Conservation (phyloP, 192 early-diverging fungal species). For the Chytriomyces sp. region DNA sequence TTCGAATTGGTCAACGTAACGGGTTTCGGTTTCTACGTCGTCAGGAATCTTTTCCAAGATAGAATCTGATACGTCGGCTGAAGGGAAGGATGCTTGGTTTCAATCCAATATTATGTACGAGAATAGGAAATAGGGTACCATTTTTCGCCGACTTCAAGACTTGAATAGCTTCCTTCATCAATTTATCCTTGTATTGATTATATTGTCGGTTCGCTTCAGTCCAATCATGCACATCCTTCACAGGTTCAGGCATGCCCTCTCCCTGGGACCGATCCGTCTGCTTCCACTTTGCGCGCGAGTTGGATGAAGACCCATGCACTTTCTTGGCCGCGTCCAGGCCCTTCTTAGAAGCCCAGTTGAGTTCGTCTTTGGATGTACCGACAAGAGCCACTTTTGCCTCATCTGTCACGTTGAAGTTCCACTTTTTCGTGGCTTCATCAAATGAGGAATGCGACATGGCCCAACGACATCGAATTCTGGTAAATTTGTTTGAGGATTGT, state of each 20-base stretch:
- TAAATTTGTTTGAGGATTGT: too few relatives aligned
- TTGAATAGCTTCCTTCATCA: background rate
- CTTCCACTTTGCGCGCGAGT: conserved; percentile 16
- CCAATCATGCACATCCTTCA: conserved; percentile 21
- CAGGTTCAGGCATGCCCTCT: conserved; percentile 10
- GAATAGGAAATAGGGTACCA: background rate
- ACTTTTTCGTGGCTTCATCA: conserved; percentile 51
- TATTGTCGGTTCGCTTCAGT: conserved; percentile 17
- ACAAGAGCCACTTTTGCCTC: conserved; percentile 40
- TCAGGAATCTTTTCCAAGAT: too few relatives aligned
- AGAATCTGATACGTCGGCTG: too few relatives aligned
- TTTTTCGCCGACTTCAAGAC: conserved; percentile 5
- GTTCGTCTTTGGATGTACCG: background rate
- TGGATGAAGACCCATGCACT: too few relatives aligned
- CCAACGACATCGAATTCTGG: conserved; percentile 54
- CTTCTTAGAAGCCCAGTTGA: conserved; percentile 29
- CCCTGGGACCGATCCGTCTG: conserved; percentile 16
- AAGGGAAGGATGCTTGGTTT: too few relatives aligned
- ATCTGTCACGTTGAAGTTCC: conserved; percentile 51
- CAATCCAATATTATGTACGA: too few relatives aligned
- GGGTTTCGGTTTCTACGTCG: conserved; percentile 4
- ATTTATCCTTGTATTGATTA: conserved; percentile 1
- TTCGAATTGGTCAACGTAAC: background rate
- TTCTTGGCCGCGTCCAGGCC: conserved; percentile 6
- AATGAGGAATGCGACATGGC: conserved; percentile 41